A percentile compares a stretch with the other conserved stretches of the same genome.
phyloP scores from a whole-genome alignment of 1,139 yeast genomes.

The Pichia sp. region DNA sequence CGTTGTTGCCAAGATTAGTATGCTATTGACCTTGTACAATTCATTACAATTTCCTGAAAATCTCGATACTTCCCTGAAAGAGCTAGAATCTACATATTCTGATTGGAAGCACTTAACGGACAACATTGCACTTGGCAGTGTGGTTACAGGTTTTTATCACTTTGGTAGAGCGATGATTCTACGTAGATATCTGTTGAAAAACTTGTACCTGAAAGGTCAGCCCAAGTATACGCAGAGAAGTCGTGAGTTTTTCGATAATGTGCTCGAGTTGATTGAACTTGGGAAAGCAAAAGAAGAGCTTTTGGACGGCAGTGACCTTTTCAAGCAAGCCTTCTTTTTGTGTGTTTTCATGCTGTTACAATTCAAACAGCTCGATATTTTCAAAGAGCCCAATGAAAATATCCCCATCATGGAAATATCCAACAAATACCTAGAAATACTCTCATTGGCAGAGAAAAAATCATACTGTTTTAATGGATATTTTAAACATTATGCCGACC shows the following conservation, averaged over 20 bases:
- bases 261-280: conserved; percentile 1
- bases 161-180: conserved; percentile 25
- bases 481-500: conserved; percentile 8
- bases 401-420: background rate
- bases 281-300: conserved; percentile 1
- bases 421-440: background rate
- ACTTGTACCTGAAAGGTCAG: conserved; percentile 14
- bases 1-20: conserved; percentile 71
- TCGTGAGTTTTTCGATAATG: conserved; percentile 3
- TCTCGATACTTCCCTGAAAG: conserved; percentile 23
- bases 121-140: conserved; percentile 19
- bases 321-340: conserved; percentile 10
- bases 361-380: conserved; percentile 11
- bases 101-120: conserved; percentile 27
- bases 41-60: conserved; percentile 44
- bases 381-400: conserved; percentile 7
- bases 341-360: conserved; percentile 12
- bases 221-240: conserved; percentile 8
- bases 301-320: conserved; percentile 6
- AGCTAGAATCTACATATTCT: conserved; percentile 20
- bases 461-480: conserved; percentile 10
- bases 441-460: conserved; percentile 7
- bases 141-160: conserved; percentile 18
- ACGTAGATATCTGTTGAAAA: conserved; percentile 22
- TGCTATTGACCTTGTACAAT: conserved; percentile 58